A percentile compares a stretch with the other conserved stretches of the same genome.
Evolutionary conservation across 1,284 basidiomycete genomes (phyloP).

Genomic region (Pseudozyma flocculosa): DNA sequence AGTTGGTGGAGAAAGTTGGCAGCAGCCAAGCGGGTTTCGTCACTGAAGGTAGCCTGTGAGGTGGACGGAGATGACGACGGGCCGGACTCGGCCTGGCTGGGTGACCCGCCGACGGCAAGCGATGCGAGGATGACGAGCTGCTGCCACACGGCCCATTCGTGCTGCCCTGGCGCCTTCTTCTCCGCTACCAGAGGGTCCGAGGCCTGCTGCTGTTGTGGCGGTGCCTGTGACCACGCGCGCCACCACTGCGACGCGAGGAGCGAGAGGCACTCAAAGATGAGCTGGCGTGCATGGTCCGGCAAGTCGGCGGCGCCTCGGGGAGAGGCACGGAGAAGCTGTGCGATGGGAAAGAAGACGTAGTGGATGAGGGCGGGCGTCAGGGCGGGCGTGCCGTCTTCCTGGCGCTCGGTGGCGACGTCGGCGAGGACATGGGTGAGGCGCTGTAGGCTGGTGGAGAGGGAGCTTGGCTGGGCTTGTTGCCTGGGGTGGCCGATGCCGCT

Average conservation of each 20-base stretch:
- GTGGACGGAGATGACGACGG: background rate
- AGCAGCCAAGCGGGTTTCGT: slow-evolving; percentile 32
- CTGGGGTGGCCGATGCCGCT: no score
- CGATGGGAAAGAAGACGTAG: slow-evolving; percentile 53
- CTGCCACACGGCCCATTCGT: slow-evolving; percentile 46
- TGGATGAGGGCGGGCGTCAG: slow-evolving; percentile 40
- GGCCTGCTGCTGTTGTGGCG: background rate
- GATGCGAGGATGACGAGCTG: slow-evolving; percentile 49
- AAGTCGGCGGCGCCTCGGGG: slow-evolving; percentile 25
- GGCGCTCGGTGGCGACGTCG: background rate
- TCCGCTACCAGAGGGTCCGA: no score
- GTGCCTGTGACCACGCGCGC: slow-evolving; percentile 21
- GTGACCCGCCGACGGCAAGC: slow-evolving; percentile 11
- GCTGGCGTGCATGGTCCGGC: slow-evolving; percentile 30
- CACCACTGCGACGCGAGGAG: slow-evolving; percentile 48
- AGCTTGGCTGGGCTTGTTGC: slow-evolving; percentile 1
- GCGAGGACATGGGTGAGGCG: background rate
- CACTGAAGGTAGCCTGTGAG: background rate
- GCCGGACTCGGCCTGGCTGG: background rate
- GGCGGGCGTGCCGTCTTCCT: background rate
- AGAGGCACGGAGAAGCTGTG: slow-evolving; percentile 38
- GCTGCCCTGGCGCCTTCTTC: background rate
- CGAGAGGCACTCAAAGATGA: slow-evolving; percentile 20
- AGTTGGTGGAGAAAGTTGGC: slow-evolving; percentile 26
- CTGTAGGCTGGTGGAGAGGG: background rate